Base-by-base conservation (phyloP, 2,329 filamentous ascomycete species). In the Davidsoniella neocaledoniae region DNA sequence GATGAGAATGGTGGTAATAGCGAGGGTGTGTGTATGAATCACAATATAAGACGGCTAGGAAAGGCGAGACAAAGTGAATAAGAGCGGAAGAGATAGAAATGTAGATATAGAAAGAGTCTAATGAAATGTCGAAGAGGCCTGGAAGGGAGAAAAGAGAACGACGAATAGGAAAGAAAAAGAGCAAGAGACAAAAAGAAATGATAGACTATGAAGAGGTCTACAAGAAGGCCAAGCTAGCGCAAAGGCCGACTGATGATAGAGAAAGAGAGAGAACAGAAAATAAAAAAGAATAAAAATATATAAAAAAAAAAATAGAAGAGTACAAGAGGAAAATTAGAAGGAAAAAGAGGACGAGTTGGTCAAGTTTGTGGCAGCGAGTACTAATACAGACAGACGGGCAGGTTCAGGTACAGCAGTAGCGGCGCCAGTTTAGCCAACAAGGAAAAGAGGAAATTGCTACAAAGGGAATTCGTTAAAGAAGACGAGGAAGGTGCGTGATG, bases 211-310 rank as follows among this genome's bases (percentile, higher is more conserved):
- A 38, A 21, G 4, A 50, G 42, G 52, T 49, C 52, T 52, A 39
- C 46, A 53, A 52, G 41, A 51, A 46, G 44, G 25, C 49, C 41
- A 16, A 46, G 29, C 16, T 12, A 12, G 16, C 19, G 17, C 19
- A 43, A 21, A 46, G 25, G 43, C 23, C 33, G 33, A 19, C 43
- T 49, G 51, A 49, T 37, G 46, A 53, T 36, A 50, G 51, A 43
- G 54, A 53, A 51, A 53, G 46, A 50, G 46, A 54, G 26, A 29
- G 26, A 29, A 29, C 10, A 33, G 50, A 57, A 54, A 52, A 55
- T 58, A 58, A 51, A 56, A 57, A 38, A 49, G 43, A 26, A 53
- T 48, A 33, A 33, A 33, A 33, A 33, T 2, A 55, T 53, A 54
- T n/a, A 49, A 19, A 42, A 43, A 26, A 21, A 21, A 21, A 21